Evolutionary conservation across 108 stramenopile genomes (phyloP).

Genomic region (Cyclotella cryptica): DNA sequence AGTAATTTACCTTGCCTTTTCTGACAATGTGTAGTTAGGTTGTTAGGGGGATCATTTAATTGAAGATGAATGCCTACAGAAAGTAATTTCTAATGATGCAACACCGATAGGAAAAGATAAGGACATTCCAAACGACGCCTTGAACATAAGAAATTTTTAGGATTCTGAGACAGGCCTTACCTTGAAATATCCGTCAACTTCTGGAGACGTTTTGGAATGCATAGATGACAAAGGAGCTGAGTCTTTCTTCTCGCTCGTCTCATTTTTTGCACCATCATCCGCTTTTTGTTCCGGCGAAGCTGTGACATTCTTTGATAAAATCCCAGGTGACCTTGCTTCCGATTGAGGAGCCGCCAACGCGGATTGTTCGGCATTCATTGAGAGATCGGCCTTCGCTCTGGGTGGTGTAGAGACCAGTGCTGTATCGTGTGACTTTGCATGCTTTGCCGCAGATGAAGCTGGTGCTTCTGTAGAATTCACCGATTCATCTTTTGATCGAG

Average conservation of each 20-base stretch:
- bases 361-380: background rate
- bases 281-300: background rate
- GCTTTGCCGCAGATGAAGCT: no score
- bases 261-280: background rate
- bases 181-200: conserved; percentile 19
- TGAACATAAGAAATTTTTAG: background rate
- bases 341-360: no score
- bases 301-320: background rate
- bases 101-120: background rate
- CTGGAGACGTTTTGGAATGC: background rate
- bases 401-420: no score
- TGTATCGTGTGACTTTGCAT: no score
- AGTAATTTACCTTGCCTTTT: conserved; percentile 15
- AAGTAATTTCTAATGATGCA: conserved; percentile 5
- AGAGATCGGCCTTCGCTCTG: background rate
- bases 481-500: background rate
- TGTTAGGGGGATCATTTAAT: conserved; percentile 1
- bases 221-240: background rate
- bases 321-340: no score
- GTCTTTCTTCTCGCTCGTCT: background rate
- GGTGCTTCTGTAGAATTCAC: no score
- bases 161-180: background rate
- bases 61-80: conserved; percentile 14
- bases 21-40: background rate
- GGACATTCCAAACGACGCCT: background rate